Base-by-base conservation (phyloP, 768 basidiomycete species). In the Leccinum pellstonianum region DNA sequence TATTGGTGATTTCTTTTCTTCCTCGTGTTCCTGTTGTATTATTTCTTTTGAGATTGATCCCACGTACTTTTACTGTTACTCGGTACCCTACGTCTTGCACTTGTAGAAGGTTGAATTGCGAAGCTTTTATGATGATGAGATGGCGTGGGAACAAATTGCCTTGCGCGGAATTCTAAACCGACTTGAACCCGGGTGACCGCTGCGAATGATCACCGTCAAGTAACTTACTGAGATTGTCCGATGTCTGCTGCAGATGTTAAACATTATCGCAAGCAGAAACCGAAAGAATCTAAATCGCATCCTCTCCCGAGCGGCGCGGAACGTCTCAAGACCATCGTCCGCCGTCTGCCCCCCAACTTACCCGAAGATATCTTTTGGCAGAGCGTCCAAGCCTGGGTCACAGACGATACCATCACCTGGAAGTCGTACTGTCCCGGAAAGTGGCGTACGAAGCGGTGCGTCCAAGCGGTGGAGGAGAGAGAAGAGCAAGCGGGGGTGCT, bases 351-450 rank as follows among this genome's bases (percentile, higher is more conserved):
- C 0, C 90, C 95, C 12, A 93, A 95, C 67, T 79, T 99, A 3
- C 96, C 96, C 4, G 94, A 95, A 66, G 86, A 86, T 2, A 76
- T 97, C 55, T 98, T 99, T 76, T 99, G 96, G 96, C 85, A 89
- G 67, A 93, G 91, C 62, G 93, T 95, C 3, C 80, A 86, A 55
- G 70, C 79, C 2, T 98, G 95, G 95, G 88, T 95, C 15, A 80
- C 84, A 1, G 87, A 90, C 17, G 87, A 93, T 37, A 84, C 87
- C 0, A 75, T 82, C 8, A 68, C 75, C 11, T 93, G 88, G 90
- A 90, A 84, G 70, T 64, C 73, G 1, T 93, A 81, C 67, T 81
- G 80, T 66, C 80, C 79, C 1, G 91, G 91, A 10, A 92, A 92
- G 75, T 68, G 85, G 60, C 80, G 82, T 67, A 89, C 57, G 29